phyloP scores from a whole-genome alignment of 768 basidiomycete species.

The Mycena albidolilacea region DNA sequence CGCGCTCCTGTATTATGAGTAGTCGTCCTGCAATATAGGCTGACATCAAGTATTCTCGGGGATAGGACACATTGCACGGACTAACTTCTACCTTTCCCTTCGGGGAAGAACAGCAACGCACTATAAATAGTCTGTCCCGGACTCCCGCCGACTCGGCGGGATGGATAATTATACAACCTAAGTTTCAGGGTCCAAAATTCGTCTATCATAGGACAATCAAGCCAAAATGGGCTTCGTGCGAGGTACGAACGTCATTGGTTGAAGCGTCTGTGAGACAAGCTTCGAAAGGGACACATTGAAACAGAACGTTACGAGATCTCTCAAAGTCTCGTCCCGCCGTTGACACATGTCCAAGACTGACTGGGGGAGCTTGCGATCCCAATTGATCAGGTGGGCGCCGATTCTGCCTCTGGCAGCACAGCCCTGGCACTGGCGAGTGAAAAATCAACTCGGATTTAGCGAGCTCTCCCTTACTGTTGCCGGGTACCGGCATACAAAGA shows the following conservation, averaged over 20 bases:
- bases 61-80: constrained; percentile 6
- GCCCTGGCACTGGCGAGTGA: too few relatives aligned
- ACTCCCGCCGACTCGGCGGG: neutral
- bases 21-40: neutral
- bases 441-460: too few relatives aligned
- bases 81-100: constrained; percentile 4
- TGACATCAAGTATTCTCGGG: neutral
- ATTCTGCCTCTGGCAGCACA: too few relatives aligned
- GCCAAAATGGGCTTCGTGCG: constrained; percentile 1
- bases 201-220: constrained; percentile 1
- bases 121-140: neutral
- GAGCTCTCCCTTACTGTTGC: too few relatives aligned
- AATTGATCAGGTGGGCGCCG: too few relatives aligned
- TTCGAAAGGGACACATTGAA: neutral
- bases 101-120: constrained; percentile 5
- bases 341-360: neutral
- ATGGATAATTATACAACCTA: neutral
- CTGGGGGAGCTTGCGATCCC: too few relatives aligned
- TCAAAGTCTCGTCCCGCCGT: neutral
- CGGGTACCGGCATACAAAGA: too few relatives aligned
- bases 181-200: neutral
- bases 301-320: constrained; percentile 4
- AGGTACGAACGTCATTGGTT: neutral
- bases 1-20: neutral
- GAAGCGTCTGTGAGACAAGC: neutral